phyloP scores from a whole-genome alignment of 2,329 filamentous ascomycete species.

The Fusarium coffeatum region DNA sequence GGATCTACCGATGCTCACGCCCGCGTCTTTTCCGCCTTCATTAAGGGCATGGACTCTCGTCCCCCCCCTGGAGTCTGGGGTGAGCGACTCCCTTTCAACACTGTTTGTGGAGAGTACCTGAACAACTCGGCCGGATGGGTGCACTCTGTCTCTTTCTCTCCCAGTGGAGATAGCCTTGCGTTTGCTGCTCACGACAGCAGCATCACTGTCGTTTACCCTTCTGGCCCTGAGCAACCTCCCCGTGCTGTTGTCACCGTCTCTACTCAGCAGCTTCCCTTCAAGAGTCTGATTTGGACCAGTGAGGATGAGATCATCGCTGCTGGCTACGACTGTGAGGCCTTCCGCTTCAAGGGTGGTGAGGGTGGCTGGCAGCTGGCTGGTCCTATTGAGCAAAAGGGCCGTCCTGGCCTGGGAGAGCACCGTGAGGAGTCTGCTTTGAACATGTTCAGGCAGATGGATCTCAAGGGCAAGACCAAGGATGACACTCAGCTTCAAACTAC shows the following conservation, averaged over 20 bases:
- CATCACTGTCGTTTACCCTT: slow-evolving; percentile 95
- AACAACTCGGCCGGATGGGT: slow-evolving; percentile 98
- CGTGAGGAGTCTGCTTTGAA: slow-evolving; percentile 94
- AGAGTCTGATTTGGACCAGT: slow-evolving; percentile 90
- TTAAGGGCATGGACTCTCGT: slow-evolving; percentile 91
- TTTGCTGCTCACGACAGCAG: slow-evolving; percentile 97
- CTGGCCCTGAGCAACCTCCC: slow-evolving; percentile 88
- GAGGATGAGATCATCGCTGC: slow-evolving; percentile 96
- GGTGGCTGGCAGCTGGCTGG: slow-evolving; percentile 86
- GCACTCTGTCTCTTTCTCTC: slow-evolving; percentile 92
- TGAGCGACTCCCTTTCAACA: slow-evolving; percentile 96
- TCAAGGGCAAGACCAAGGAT: slow-evolving; percentile 91
- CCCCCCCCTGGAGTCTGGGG: slow-evolving; percentile 93
- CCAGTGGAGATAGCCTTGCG: slow-evolving; percentile 90
- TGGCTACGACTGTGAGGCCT: slow-evolving; percentile 90
- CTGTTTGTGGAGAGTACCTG: slow-evolving; percentile 94
- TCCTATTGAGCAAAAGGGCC: slow-evolving; percentile 80
- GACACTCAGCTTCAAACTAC: slow-evolving; percentile 95
- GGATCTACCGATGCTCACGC: slow-evolving; percentile 98
- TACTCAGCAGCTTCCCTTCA: slow-evolving; percentile 91
- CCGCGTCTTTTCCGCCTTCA: slow-evolving; percentile 92
- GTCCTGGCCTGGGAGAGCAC: slow-evolving; percentile 68
- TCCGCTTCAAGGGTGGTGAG: slow-evolving; percentile 84
- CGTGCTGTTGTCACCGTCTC: slow-evolving; percentile 89
- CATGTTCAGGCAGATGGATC: slow-evolving; percentile 99